Base-by-base conservation (phyloP, 495 filamentous ascomycete species). In the Penicillium antarcticum region DNA sequence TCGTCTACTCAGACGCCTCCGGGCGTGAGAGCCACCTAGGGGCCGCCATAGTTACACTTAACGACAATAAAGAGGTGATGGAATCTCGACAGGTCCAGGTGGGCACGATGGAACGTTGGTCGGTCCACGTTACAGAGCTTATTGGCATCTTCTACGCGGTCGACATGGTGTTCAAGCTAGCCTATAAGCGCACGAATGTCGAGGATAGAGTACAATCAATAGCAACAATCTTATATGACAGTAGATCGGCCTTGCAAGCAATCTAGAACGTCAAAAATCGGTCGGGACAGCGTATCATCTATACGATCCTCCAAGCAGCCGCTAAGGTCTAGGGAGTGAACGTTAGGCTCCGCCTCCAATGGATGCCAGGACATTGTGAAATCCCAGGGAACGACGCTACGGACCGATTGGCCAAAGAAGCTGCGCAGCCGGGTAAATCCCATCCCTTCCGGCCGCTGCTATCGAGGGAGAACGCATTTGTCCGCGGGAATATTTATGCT, bases 281-380 rank as follows among this genome's bases (percentile, higher is more conserved):
- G 19, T 62, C 55, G 17, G 53, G 55, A 21, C 53, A 65, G 43
- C 39, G 19, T 4, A 60, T 65, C 31, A 32, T 62, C 21, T 40
- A 62, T 17, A 52, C 61, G 6, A 64, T 53, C 48, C 44, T 48
- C 41, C 42, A 47, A 12, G 44, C 52, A 0, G 58, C 58, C 23
- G 48, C 51, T 9, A 51, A 64, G 45, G 44, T 56, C 9, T 41
- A 48, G 41, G 26, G 45, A 3, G 16, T 13, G 26, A 31, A 18
- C n/a, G 51, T 53, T 12, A 12, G n/a, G 17, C 51, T 64, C 8
- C 54, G 52, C 39, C 55, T 64, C 6, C 42, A 64, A 29, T 61
- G 38, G 60, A 34, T 63, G 9, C 56, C 53, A 11, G 60, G 60
- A 29, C 40, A 59, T 10, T 59, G 13, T 16, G 21, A 52, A 0